Evolutionary conservation across 768 basidiomycete genomes (phyloP).

Genomic region (Russula earlei): DNA sequence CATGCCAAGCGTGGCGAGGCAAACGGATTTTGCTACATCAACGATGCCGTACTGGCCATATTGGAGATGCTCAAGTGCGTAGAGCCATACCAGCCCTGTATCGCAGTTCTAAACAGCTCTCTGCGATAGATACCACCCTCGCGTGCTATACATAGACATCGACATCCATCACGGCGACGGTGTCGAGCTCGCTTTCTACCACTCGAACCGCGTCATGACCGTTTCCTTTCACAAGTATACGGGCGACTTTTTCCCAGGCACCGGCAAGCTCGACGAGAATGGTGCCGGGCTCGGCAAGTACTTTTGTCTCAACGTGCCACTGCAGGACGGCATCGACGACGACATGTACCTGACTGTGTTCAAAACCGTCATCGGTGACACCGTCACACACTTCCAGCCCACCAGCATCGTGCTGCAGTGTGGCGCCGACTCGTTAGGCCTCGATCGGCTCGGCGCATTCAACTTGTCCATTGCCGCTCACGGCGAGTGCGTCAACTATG

Average conservation of each 20-base stretch:
- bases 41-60: conserved; percentile 93
- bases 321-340: conserved; percentile 95
- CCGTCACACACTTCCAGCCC: conserved; percentile 81
- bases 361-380: conserved; percentile 93
- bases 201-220: conserved; percentile 96
- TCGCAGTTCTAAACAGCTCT: not conserved
- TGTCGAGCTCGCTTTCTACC: conserved; percentile 96
- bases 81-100: not conserved
- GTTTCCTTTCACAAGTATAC: conserved; percentile 99
- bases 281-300: conserved; percentile 84
- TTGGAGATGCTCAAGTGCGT: conserved; percentile 63
- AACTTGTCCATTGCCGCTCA: conserved; percentile 96
- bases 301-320: conserved; percentile 89
- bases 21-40: conserved; percentile 97
- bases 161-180: conserved; percentile 99
- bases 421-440: conserved; percentile 92
- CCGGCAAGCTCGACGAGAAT: conserved; percentile 91
- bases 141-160: conserved; percentile 97
- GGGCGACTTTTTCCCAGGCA: conserved; percentile 97
- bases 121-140: conserved; percentile 65
- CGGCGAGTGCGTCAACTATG: conserved; percentile 96
- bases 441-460: conserved; percentile 92
- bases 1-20: conserved; percentile 98
- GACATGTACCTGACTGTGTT: conserved; percentile 94
- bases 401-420: conserved; percentile 91